Conservation (phyloP, 805 yeast genomes). For the Ogataea methylovora region DNA sequence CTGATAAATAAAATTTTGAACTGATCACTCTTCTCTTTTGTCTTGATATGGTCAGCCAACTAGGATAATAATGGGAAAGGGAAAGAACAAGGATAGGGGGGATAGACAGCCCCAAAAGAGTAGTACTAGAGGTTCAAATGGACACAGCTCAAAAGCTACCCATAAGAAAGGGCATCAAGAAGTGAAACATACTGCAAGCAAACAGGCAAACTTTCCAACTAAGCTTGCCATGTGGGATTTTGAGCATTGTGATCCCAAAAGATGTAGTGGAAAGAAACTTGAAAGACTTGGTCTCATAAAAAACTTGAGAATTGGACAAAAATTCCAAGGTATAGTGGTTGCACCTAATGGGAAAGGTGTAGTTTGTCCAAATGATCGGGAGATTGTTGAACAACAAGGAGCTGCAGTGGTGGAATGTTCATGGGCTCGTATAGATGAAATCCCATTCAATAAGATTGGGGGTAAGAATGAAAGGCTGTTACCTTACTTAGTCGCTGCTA, state of each 20-base stretch:
- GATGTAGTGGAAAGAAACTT: slow-evolving; percentile 92
- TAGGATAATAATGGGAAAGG: slow-evolving; percentile 54
- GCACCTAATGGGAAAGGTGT: slow-evolving; percentile 88
- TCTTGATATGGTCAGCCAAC: too few relatives aligned
- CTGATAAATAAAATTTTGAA: too few relatives aligned
- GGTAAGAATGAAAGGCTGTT: slow-evolving; percentile 81
- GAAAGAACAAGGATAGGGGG: slow-evolving; percentile 40
- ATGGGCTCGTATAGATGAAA: slow-evolving; percentile 96
- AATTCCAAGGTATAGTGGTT: slow-evolving; percentile 83
- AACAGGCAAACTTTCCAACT: slow-evolving; percentile 51
- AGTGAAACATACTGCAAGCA: slow-evolving; percentile 14
- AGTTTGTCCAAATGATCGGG: slow-evolving; percentile 82
- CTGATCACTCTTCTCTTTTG: too few relatives aligned
- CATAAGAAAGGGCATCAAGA: slow-evolving; percentile 31
- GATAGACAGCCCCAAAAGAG: slow-evolving; percentile 14
- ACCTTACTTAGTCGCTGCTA: slow-evolving; percentile 93
- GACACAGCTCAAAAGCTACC: slow-evolving; percentile 48
- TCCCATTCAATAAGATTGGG: slow-evolving; percentile 91
- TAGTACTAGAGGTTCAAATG: slow-evolving; percentile 40
- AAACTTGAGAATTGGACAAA: slow-evolving; percentile 82
- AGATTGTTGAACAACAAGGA: slow-evolving; percentile 70
- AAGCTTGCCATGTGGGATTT: slow-evolving; percentile 99
- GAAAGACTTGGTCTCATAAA: slow-evolving; percentile 82
- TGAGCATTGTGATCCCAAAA: slow-evolving; percentile 96
- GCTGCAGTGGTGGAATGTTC: slow-evolving; percentile 99